Conservation (phyloP, 1,284 basidiomycete genomes). For the Cronartium quercuum region DNA sequence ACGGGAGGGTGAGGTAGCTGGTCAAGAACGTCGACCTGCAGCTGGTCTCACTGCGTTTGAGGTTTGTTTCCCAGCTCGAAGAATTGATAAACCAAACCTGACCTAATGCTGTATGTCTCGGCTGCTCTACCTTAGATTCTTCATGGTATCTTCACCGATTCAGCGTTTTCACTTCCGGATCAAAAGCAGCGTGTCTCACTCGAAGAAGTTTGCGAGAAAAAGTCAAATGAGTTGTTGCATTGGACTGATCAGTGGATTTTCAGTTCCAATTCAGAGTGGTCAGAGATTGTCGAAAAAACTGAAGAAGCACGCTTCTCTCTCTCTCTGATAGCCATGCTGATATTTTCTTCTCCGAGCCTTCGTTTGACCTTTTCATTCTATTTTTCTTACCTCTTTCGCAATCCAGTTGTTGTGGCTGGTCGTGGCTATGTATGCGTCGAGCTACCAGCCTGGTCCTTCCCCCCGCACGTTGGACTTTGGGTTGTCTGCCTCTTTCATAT, state of each 20-base stretch:
- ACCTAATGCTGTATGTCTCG: not conserved
- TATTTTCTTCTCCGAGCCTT: too few relatives aligned
- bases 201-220: not conserved
- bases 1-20: not conserved
- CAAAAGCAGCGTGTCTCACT: not conserved
- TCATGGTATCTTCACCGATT: constrained; percentile 13
- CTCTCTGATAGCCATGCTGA: too few relatives aligned
- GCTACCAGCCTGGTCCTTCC: constrained; percentile 5
- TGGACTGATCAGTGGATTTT: constrained; percentile 28
- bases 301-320: constrained; percentile 27
- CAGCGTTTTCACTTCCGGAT: not conserved
- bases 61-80: not conserved
- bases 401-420: constrained; percentile 11
- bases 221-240: not conserved
- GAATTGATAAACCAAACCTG: not conserved
- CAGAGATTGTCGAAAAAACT: constrained; percentile 25
- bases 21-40: not conserved
- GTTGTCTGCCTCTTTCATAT: constrained; percentile 9
- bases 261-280: constrained; percentile 5
- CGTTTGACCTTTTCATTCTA: not conserved
- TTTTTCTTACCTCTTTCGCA: not conserved
- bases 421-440: constrained; percentile 18
- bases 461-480: constrained; percentile 17
- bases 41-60: constrained; percentile 23
- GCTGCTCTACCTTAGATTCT: constrained; percentile 4